Base-by-base conservation (phyloP, 768 basidiomycete species). In the Lentinus tigrinus region DNA sequence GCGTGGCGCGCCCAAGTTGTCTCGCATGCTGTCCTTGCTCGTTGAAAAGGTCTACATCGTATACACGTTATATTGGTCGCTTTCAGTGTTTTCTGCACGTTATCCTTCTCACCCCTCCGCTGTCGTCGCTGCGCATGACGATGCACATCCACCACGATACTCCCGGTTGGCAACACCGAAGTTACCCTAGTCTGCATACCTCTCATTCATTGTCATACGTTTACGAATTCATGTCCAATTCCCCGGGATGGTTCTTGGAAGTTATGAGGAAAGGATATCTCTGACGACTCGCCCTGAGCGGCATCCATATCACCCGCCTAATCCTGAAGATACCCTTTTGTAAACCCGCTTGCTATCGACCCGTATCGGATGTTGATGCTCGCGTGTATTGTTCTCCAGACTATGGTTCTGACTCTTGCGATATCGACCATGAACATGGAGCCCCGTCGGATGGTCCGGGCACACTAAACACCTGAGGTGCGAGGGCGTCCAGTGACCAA, bases 41-140 rank as follows among this genome's bases (percentile, higher is more conserved):
- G 52, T 58, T 60, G 60, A 70, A 70, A 70, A 68, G 61, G 65
- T 63, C 58, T 65, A 65, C 63, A 63, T 62, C 66, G 58, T 68
- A 70, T 64, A 64, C 67, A 58, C 69, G 53, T 67, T 68, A 65
- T 70, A 70, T 67, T 70, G 69, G 69, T 68, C 69, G 67, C 63
- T 65, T 69, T 63, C 59, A 58, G 56, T 65, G 62, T 64, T 63
- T 47, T 58, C 48, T 58, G 63, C 62, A 63, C 50, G 56, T 63
- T 46, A 55, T 56, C 57, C 34, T 43, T 60, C 52, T 51, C 38
- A 38, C 34, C 51, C 47, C 54, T 28, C 47, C 44, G 43, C 52
- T 46, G 42, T 61, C 55, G 50, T 54, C 53, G 47, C 21, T 23
- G 55, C 54, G 50, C 58, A 42, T 52, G 60, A 54, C 56, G 51